Evolutionary conservation across 352 stramenopile genomes (phyloP), one percentile per base, ranked within the genome.

Genomic region (Globisporangium carolinianum): DNA sequence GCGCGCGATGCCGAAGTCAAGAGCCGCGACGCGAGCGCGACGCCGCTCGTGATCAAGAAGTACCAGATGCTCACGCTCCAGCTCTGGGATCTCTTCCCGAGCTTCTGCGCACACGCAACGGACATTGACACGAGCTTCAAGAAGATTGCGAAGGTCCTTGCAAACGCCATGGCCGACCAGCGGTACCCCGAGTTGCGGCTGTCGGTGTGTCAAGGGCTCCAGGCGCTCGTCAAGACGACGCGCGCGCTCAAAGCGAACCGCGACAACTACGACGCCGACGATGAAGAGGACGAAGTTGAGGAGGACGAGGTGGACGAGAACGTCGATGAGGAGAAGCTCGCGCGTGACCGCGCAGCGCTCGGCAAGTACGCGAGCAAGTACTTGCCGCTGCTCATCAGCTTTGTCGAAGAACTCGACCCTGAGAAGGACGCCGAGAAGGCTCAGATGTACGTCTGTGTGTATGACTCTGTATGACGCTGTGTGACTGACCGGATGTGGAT

Each of bases 121-220:
- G 86, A 95, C 62, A 76, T 95, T 52, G 78, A 87, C 60, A 71
- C 69, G 38, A 81, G 81, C 37, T 95, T 95, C 60, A 92, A 92
- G 74, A 89, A 80, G 62, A 74, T 95, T 46, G 86, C 86, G 49
- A 95, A 95, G 79, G 62, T 89, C 43, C 71, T 95, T 8, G 83
- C 83, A 12, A 95, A 91, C 51, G 86, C 86, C 42, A 92, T 95
- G 82, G 76, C 76, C 37, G 86, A 95, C 68, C 80, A 93, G 69
- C 83, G 86, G 36, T 94, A 89, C 65, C 86, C 86, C 2, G 81
- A 92, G 60, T 67, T 95, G 52, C 86, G 83, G 15, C 73, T 91
- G 42, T 71, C 80, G 36, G 82, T 95, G n/a, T 95, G 86, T 62
- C 83, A 92, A 61, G 86, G 86, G 63, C 79, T 95, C 10, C 80